Conservation (phyloP, 2,329 filamentous ascomycete species). For the Claviceps arundinis region DNA sequence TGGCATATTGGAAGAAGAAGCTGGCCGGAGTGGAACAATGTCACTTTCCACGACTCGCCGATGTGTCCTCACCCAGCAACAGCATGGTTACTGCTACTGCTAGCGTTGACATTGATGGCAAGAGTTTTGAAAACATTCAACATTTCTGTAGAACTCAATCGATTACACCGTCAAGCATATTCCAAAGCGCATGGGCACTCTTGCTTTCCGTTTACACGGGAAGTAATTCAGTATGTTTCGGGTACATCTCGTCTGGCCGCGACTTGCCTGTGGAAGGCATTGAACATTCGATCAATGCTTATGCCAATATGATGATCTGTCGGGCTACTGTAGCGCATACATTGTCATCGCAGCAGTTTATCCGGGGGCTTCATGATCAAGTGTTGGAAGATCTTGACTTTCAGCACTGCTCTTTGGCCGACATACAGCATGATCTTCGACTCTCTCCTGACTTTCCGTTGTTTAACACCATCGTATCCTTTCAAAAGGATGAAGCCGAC, state of each 20-base stretch:
- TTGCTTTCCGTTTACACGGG: conserved; percentile 4
- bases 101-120: neutral
- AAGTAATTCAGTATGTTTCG: conserved; percentile 1
- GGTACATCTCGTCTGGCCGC: conserved; percentile 2
- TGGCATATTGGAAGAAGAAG: conserved; percentile 7
- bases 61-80: neutral
- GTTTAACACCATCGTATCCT: conserved; percentile 21
- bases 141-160: conserved; percentile 24
- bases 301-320: conserved; percentile 3
- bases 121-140: conserved; percentile 2
- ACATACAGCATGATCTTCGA: conserved; percentile 24
- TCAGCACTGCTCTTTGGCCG: conserved; percentile 35
- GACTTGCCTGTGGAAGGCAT: conserved; percentile 2
- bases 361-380: conserved; percentile 24
- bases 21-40: conserved; percentile 6
- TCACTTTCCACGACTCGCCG: conserved; percentile 6
- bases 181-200: conserved; percentile 8
- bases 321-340: neutral
- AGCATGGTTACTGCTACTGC: neutral
- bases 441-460: conserved; percentile 8
- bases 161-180: conserved; percentile 6
- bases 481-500: conserved; percentile 11
- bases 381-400: conserved; percentile 29
- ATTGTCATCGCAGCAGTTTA: conserved; percentile 25
- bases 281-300: conserved; percentile 3